Base-by-base conservation (phyloP, 2,329 filamentous ascomycete species). In the Torrubiella hemipterigena region DNA sequence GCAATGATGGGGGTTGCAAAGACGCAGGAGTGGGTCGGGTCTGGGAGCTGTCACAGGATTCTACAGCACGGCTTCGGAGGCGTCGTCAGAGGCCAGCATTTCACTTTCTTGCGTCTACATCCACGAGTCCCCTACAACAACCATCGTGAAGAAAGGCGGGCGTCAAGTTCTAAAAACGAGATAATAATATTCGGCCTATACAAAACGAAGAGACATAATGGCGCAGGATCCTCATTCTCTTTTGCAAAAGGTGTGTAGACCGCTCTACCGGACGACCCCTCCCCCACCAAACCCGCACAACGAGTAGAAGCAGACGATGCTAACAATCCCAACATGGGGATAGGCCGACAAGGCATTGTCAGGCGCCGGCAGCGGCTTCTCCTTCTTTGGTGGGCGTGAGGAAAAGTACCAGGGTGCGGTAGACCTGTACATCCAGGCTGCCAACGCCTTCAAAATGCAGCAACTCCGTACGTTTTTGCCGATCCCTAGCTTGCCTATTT, bases 321-420 rank as follows among this genome's bases (percentile, higher is more conserved):
- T 35, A 36, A 38, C 37, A 27, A 29, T 11, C 19, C 20, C 27
- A 17, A 30, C 24, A 29, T 7, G 10, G 24, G 26, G 34, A 43
- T 53, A 95, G 87, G 91, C 91, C 62, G 84, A 95, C 51, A 93
- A 91, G 65, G 69, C 77, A 31, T 71, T 82, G 17, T 61, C 77
- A 46, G 67, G 79, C 43, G 87, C 89, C 24, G 66, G 73, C 14
- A 67, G 81, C 17, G 87, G 87, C 46, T 95, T 94, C 61, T 83
- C 77, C 54, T 77, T 94, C 59, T 95, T 98, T 47, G 83, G 86
- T 26, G 83, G 83, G 27, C 73, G 77, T 36, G 72, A 82, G 47
- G 86, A 94, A 41, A 96, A 95, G 58, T 87, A 83, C 51, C 82
- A 93, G 60, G 76, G 78, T 59, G 89, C 89, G 11, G 84, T 82